phyloP scores from a whole-genome alignment of 1,139 yeast species.

The Hyphopichia wangnamkhiaoensis region DNA sequence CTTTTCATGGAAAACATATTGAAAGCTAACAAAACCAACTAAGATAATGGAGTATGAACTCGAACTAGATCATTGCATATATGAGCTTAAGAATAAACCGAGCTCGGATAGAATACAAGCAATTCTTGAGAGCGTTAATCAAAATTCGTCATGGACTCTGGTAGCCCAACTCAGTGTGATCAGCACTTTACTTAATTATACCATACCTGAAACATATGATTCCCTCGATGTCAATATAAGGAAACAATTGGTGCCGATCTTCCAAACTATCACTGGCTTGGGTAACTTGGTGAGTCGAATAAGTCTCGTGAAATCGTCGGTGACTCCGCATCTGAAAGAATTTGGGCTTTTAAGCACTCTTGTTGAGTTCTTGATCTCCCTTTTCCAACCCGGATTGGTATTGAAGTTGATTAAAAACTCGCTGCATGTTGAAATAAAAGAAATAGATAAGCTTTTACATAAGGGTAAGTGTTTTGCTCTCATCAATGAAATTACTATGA shows the following conservation, averaged over 20 bases:
- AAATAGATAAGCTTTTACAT: constrained; percentile 39
- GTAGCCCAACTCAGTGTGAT: constrained; percentile 15
- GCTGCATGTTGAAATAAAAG: constrained; percentile 22
- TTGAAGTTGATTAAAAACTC: constrained; percentile 11
- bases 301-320: constrained; percentile 3
- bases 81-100: constrained; percentile 23
- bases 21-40: too few species aligned
- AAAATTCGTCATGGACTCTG: constrained; percentile 5
- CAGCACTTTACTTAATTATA: constrained; percentile 28
- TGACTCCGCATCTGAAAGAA: constrained; percentile 2
- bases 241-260: constrained; percentile 13
- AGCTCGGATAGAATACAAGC: constrained; percentile 13
- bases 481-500: constrained; percentile 22
- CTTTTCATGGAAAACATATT: too few species aligned
- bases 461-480: constrained; percentile 32
- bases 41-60: not conserved
- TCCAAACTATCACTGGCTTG: constrained; percentile 28
- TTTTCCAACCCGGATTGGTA: constrained; percentile 22
- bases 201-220: constrained; percentile 29
- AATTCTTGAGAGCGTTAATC: constrained; percentile 10
- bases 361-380: constrained; percentile 3
- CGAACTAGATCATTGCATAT: not conserved
- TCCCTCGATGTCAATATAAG: constrained; percentile 16
- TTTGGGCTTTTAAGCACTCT: constrained; percentile 1
- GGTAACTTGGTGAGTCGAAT: constrained; percentile 30